phyloP scores from a whole-genome alignment of 192 early-diverging fungal species.

The Dissophora globulifera region DNA sequence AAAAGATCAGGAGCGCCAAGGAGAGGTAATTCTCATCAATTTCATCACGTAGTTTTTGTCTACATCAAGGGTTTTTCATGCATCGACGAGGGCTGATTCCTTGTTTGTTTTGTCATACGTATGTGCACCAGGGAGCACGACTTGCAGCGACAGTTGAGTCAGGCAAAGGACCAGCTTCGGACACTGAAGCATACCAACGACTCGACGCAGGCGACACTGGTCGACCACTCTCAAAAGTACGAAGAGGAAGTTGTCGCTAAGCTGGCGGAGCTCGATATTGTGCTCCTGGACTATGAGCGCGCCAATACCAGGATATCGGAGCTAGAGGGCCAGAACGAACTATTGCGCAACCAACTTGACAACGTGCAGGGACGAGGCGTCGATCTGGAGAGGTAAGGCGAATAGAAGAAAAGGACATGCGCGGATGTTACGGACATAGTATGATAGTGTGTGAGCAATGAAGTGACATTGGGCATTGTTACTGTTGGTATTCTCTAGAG shows the following conservation, averaged over 20 bases:
- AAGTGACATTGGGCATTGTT: no score
- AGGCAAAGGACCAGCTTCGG: slow-evolving; percentile 78
- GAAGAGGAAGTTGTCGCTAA: slow-evolving; percentile 85
- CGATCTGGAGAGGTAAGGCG: slow-evolving; percentile 33
- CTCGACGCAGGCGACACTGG: slow-evolving; percentile 73
- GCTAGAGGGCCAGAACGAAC: slow-evolving; percentile 76
- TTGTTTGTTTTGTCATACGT: not conserved
- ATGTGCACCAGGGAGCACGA: slow-evolving; percentile 70
- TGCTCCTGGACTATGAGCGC: slow-evolving; percentile 85
- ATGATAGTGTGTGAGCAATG: no score
- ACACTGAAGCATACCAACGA: slow-evolving; percentile 76
- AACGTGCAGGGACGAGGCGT: slow-evolving; percentile 36
- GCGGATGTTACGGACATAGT: no score
- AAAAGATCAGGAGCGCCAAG: slow-evolving; percentile 82
- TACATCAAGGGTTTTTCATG: no score
- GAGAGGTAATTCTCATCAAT: no score
- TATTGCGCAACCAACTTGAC: slow-evolving; percentile 35
- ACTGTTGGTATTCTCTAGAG: slow-evolving; percentile 10
- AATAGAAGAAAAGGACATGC: no score
- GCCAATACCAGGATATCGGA: slow-evolving; percentile 75
- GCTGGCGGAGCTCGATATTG: slow-evolving; percentile 90
- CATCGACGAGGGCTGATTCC: no score
- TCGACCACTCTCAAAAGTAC: slow-evolving; percentile 71
- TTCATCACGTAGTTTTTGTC: no score
- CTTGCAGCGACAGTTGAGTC: slow-evolving; percentile 83